Evolutionary conservation across 495 filamentous ascomycete species (phyloP).

Genomic region (Sphaerosporella brunnea): DNA sequence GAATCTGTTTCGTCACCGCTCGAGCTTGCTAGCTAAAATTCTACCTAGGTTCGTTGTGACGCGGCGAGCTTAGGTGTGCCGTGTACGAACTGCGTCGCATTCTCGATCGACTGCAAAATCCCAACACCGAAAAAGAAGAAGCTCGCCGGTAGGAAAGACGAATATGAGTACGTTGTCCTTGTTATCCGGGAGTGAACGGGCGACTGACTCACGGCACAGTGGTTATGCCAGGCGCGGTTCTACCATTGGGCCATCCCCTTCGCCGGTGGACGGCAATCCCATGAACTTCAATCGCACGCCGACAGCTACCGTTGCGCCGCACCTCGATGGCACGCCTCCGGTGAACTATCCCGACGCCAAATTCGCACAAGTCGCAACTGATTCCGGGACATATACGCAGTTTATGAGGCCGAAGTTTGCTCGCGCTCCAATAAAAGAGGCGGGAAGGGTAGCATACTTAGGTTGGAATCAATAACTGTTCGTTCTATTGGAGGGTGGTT

Average conservation of each 20-base stretch:
- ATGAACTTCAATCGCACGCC: constrained; percentile 26
- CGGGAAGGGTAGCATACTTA: constrained; percentile 83
- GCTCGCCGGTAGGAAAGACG: constrained; percentile 34
- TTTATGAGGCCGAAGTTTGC: constrained; percentile 98
- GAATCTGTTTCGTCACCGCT: background rate
- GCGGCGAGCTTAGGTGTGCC: constrained; percentile 91
- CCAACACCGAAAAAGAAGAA: constrained; percentile 96
- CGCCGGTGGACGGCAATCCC: constrained; percentile 18
- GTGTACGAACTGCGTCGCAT: constrained; percentile 96
- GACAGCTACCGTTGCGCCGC: constrained; percentile 34
- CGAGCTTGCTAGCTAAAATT: constrained; percentile 10
- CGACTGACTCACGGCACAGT: constrained; percentile 1
- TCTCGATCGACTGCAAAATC: constrained; percentile 94
- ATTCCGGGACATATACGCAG: constrained; percentile 60
- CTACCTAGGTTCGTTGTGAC: constrained; percentile 76
- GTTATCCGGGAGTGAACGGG: constrained; percentile 49
- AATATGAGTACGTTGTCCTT: constrained; percentile 14
- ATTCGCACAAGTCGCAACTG: constrained; percentile 52
- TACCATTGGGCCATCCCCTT: constrained; percentile 21
- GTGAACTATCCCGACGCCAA: constrained; percentile 52
- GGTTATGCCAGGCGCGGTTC: constrained; percentile 23
- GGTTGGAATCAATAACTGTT: constrained; percentile 25
- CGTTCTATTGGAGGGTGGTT: background rate
- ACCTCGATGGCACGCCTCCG: constrained; percentile 44
- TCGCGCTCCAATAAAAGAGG: constrained; percentile 88